Percentiles rank a stretch among this genome's conserved stretches.
Evolutionary conservation across 768 basidiomycete genomes (phyloP).

Genomic region (Mycena amicta): DNA sequence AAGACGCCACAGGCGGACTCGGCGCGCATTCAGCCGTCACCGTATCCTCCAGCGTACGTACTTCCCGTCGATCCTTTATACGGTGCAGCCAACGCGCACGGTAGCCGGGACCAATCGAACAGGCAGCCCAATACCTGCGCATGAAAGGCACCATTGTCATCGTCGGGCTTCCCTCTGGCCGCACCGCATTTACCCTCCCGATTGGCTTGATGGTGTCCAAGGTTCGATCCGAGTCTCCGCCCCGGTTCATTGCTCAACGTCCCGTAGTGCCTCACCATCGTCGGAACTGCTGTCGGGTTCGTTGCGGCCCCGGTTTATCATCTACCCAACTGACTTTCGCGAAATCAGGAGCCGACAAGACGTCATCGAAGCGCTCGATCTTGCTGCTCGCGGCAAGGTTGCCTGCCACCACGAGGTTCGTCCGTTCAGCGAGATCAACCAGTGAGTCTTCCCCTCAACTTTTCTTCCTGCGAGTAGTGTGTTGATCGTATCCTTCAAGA

Average conservation of each 20-base stretch:
- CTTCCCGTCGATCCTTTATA: background rate
- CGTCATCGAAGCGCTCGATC: conserved; percentile 71
- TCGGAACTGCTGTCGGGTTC: conserved; percentile 41
- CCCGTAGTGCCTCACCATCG: conserved; percentile 12
- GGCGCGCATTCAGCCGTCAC: conserved; percentile 75
- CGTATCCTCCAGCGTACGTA: conserved; percentile 52
- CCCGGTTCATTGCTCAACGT: background rate
- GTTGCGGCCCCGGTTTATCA: conserved; percentile 1
- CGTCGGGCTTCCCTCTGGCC: conserved; percentile 61
- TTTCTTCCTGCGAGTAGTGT: conserved; percentile 28
- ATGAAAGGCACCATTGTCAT: conserved; percentile 68
- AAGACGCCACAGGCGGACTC: conserved; percentile 59
- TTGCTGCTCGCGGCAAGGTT: conserved; percentile 71
- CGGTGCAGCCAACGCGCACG: background rate
- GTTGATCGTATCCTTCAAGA: conserved; percentile 18
- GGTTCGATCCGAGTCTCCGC: conserved; percentile 23
- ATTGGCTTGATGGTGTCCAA: conserved; percentile 43
- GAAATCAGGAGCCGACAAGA: conserved; percentile 70
- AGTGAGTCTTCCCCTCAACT: conserved; percentile 38
- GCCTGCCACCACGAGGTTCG: conserved; percentile 53
- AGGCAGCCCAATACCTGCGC: conserved; percentile 72
- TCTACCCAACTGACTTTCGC: background rate
- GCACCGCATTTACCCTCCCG: conserved; percentile 54
- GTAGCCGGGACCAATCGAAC: conserved; percentile 43
- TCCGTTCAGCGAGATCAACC: conserved; percentile 51